A percentile compares a stretch with the other conserved stretches of the same genome.
phyloP scores from a whole-genome alignment of 176 grass and related monocot genomes.

The Rhynchospora pubera region DNA sequence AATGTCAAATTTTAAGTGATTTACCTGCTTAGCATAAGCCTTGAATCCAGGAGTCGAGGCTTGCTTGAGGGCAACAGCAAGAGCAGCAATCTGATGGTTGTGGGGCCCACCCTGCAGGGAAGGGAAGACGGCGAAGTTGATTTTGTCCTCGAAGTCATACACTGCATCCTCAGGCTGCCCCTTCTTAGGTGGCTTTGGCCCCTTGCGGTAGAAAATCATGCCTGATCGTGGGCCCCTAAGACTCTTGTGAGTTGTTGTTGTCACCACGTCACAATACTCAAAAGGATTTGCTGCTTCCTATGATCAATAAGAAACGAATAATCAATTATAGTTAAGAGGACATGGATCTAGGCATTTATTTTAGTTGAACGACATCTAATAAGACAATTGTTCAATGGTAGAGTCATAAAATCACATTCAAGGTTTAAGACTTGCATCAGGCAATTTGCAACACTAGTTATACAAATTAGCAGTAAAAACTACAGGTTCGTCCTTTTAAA shows the following conservation, averaged over 20 bases:
- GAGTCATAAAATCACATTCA: not conserved
- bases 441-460: not conserved
- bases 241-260: slow-evolving; percentile 93
- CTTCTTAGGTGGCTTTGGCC: slow-evolving; percentile 93
- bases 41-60: slow-evolving; percentile 76
- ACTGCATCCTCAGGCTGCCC: slow-evolving; percentile 86
- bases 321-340: not conserved
- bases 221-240: slow-evolving; percentile 87
- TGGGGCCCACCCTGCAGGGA: slow-evolving; percentile 97
- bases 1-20: not conserved
- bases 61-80: slow-evolving; percentile 90
- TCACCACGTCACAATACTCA: slow-evolving; percentile 88
- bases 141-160: slow-evolving; percentile 89
- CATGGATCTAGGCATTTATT: not conserved
- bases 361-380: slow-evolving; percentile 2
- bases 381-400: not conserved
- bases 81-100: slow-evolving; percentile 96
- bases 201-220: slow-evolving; percentile 99
- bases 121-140: slow-evolving; percentile 96
- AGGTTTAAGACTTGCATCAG: not conserved
- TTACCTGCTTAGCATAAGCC: slow-evolving; percentile 72
- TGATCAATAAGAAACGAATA: not conserved
- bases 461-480: too few species aligned
- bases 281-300: slow-evolving; percentile 98
- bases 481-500: not conserved